These are phyloP conservation scores for Cutaneotrichosporon spelunceum DNA, from an alignment of 1,284 basidiomycete genomes.

Conservation along the genomic window DNA sequence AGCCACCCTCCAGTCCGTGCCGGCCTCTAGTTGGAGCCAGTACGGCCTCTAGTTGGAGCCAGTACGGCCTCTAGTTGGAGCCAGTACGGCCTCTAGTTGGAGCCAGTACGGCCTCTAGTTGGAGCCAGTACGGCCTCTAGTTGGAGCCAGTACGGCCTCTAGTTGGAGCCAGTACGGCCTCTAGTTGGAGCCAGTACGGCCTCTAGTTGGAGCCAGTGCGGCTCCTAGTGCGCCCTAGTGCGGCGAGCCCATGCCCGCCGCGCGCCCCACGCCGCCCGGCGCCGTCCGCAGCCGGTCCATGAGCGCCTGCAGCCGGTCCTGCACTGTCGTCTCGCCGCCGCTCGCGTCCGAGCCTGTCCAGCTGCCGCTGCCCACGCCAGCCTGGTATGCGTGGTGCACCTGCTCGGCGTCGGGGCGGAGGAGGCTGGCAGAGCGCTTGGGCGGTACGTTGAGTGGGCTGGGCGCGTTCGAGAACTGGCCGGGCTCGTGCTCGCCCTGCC, in stretches of 20 bases:
- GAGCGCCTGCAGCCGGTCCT: conserved; percentile 46
- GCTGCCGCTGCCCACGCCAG: conserved; percentile 16
- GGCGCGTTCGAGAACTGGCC: conserved; percentile 19
- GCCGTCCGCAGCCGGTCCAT: conserved; percentile 39
- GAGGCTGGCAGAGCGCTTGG: background rate
- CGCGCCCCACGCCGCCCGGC: conserved; percentile 20
- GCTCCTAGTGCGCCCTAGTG: no score
- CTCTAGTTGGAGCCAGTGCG: no score
- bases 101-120: no score
- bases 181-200: no score
- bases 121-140: no score
- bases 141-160: no score
- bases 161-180: no score
- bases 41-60: no score
- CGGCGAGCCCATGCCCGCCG: background rate
- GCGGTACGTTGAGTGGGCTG: background rate
- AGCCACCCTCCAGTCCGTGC: no score
- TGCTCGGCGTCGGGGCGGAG: conserved; percentile 7
- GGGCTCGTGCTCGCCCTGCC: background rate
- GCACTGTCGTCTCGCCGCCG: conserved; percentile 28
- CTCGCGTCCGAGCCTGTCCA: conserved; percentile 26
- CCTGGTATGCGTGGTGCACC: conserved; percentile 19
- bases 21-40: no score
- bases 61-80: no score
- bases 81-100: no score